phyloP scores from a whole-genome alignment of 129 eudicot species.

The Lonicera japonica region DNA sequence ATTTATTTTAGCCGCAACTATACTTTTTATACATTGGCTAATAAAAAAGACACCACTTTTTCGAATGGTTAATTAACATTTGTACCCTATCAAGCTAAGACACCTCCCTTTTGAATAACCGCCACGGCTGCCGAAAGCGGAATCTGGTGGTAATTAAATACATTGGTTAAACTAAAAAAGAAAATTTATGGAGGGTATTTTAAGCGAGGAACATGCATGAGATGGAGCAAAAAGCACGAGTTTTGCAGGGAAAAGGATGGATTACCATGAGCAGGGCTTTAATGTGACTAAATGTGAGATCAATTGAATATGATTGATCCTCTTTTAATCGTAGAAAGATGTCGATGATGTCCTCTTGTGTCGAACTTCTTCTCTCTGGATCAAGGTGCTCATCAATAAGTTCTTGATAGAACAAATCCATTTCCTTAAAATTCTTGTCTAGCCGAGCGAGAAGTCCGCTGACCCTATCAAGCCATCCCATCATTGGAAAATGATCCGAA shows the following conservation, averaged over 20 bases:
- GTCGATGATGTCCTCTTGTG: conserved; percentile 15
- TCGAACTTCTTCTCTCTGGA: conserved; percentile 1
- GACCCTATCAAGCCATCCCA: conserved; percentile 20
- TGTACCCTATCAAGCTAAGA: too few relatives aligned
- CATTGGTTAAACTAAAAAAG: too few relatives aligned
- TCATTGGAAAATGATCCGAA: conserved; percentile 16
- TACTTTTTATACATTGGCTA: too few relatives aligned
- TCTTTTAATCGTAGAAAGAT: conserved; percentile 5
- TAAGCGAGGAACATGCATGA: too few relatives aligned
- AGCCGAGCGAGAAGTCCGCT: not conserved
- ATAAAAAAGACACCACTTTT: too few relatives aligned
- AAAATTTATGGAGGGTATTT: too few relatives aligned
- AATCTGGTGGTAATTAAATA: too few relatives aligned
- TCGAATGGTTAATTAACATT: too few relatives aligned
- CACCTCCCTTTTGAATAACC: too few relatives aligned
- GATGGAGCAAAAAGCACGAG: not conserved
- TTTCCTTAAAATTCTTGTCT: conserved; percentile 12
- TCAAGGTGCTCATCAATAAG: conserved; percentile 17
- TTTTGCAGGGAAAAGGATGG: not conserved
- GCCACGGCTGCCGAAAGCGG: too few relatives aligned
- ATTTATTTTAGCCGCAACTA: too few relatives aligned
- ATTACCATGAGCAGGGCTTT: conserved; percentile 18
- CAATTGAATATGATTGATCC: not conserved
- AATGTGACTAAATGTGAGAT: conserved; percentile 19
- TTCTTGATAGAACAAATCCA: conserved; percentile 22